A percentile compares a stretch with the other conserved stretches of the same genome.
These are phyloP conservation scores for Colletotrichum australisinense DNA, from an alignment of 2,329 filamentous ascomycete genomes.

Conservation along the genomic window DNA sequence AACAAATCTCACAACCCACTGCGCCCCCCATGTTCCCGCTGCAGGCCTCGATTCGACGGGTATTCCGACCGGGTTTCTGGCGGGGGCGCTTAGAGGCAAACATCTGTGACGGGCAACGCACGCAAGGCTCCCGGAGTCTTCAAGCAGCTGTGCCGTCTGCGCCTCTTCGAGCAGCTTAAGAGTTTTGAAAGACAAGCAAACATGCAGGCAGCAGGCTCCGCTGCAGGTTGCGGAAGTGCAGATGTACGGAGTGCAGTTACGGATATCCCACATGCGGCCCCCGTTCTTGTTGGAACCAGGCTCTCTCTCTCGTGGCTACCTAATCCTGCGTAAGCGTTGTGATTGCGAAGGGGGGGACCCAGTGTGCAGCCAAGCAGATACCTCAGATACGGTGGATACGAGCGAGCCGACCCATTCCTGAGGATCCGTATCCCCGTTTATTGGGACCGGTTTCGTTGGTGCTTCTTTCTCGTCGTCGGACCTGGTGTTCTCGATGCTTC, in stretches of 20 bases:
- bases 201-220: no score
- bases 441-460: neutral
- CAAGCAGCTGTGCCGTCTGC: neutral
- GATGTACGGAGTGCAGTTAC: no score
- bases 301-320: no score
- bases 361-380: neutral
- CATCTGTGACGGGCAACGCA: no score
- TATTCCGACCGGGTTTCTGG: neutral
- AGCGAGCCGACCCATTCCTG: neutral
- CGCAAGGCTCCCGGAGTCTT: neutral
- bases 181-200: neutral
- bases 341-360: neutral
- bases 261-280: neutral
- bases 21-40: neutral
- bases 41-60: constrained; percentile 5
- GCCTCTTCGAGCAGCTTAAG: neutral
- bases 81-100: neutral
- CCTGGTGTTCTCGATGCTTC: neutral
- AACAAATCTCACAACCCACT: neutral
- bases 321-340: neutral
- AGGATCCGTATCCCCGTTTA: neutral
- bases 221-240: no score
- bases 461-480: no score
- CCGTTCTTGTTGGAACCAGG: neutral
- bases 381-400: neutral